Percentiles rank a stretch among this genome's conserved stretches.
phyloP scores from a whole-genome alignment of 2,329 filamentous ascomycete species.

The Apiospora phragmitis region DNA sequence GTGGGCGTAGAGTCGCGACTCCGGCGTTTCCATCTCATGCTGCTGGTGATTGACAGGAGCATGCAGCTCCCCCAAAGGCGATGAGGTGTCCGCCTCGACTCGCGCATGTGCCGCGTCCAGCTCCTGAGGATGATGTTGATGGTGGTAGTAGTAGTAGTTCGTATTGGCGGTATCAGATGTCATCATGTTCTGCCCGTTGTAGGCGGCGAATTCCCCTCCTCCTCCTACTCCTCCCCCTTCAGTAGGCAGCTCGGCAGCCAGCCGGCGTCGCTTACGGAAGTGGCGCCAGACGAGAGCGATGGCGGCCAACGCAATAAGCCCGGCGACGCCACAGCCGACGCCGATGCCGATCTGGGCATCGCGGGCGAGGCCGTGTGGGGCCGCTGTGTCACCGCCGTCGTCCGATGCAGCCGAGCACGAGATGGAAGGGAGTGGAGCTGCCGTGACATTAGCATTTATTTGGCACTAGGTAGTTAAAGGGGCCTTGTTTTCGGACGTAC shows the following conservation, averaged over 20 bases:
- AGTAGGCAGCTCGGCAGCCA: neutral
- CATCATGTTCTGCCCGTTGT: neutral
- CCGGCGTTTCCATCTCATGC: constrained; percentile 9
- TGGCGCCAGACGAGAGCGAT: neutral
- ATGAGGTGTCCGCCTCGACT: neutral
- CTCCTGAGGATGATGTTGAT: neutral
- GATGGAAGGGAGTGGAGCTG: neutral
- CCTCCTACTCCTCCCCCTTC: neutral
- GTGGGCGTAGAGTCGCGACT: constrained; percentile 4
- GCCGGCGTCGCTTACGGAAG: neutral
- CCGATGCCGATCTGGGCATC: constrained; percentile 13
- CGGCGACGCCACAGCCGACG: constrained; percentile 1
- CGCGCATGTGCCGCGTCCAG: neutral
- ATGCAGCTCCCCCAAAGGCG: neutral
- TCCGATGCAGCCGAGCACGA: neutral
- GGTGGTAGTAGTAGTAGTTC: neutral
- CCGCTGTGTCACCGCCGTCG: neutral
- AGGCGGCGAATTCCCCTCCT: neutral
- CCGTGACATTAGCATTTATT: neutral
- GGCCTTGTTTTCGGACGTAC: constrained; percentile 20
- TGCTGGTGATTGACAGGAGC: neutral
- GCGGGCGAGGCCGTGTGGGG: neutral
- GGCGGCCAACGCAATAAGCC: neutral
- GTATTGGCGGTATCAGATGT: neutral
- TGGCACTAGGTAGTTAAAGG: neutral